Evolutionary conservation across 202 grass and related monocot genomes (phyloP).

Genomic region (Hordeum pubiflorum): DNA sequence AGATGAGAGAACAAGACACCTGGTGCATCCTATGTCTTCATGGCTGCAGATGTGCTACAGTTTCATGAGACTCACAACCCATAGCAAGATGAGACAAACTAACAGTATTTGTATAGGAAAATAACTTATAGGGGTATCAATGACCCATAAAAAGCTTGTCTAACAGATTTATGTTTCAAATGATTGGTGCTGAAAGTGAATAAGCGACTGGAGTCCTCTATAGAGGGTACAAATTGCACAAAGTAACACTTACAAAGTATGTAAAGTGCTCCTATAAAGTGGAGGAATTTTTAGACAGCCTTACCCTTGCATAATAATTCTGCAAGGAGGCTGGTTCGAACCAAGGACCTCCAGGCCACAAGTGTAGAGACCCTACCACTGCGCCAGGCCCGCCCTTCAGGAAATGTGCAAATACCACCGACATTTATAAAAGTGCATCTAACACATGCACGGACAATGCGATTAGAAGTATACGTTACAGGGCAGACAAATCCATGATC

Average conservation of each 20-base stretch:
- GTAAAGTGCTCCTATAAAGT: neutral
- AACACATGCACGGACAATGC: neutral
- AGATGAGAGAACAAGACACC: neutral
- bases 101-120: neutral
- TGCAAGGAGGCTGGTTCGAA: too few relatives aligned
- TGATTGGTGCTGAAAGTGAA: neutral
- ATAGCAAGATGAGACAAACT: neutral
- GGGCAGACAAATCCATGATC: slow-evolving; percentile 8
- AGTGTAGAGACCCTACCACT: too few relatives aligned
- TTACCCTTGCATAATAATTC: too few relatives aligned
- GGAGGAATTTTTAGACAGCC: neutral
- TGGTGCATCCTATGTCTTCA: neutral
- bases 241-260: neutral
- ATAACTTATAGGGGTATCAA: neutral
- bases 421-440: neutral
- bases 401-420: neutral
- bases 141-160: neutral
- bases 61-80: neutral
- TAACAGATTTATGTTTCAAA: neutral
- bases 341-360: too few relatives aligned
- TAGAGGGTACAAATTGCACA: neutral
- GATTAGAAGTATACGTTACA: neutral
- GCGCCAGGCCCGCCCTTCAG: too few relatives aligned
- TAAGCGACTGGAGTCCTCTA: neutral
- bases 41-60: neutral